These are phyloP conservation scores for Iris pallida DNA, from an alignment of 116 monocot species.

Conservation along the genomic window DNA sequence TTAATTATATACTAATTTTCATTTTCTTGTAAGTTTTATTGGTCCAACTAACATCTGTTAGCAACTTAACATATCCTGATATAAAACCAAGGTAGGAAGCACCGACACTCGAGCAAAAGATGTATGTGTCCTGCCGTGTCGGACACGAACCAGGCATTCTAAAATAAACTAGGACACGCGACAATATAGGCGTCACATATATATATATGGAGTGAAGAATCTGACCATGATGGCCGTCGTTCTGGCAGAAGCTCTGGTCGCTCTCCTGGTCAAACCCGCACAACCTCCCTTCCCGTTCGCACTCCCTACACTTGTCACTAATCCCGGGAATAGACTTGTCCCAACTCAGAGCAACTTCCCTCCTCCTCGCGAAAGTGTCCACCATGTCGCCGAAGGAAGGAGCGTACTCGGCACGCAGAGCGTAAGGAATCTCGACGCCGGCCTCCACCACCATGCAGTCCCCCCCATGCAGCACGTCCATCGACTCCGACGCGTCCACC, in stretches of 20 bases:
- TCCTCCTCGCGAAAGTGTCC: not conserved
- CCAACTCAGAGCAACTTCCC: not conserved
- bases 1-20: too few relatives aligned
- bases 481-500: not conserved
- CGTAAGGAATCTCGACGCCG: not conserved
- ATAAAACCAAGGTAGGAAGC: too few relatives aligned
- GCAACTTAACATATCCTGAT: not conserved
- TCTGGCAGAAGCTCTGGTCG: not conserved
- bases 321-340: not conserved
- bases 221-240: not conserved
- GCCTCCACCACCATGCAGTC: not conserved
- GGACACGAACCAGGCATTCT: not conserved
- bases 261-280: not conserved
- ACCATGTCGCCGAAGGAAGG: not conserved
- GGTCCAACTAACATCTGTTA: not conserved
- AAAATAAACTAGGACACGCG: not conserved
- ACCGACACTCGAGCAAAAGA: not conserved
- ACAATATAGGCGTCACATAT: not conserved
- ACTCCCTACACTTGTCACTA: not conserved
- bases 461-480: not conserved
- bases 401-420: not conserved
- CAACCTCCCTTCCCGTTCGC: slow-evolving; percentile 1
- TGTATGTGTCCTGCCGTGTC: not conserved
- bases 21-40: too few relatives aligned
- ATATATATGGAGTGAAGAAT: not conserved